These are phyloP conservation scores for Vickermania spadyakhi DNA, from an alignment of 208 protist genomes.

Conservation along the genomic window DNA sequence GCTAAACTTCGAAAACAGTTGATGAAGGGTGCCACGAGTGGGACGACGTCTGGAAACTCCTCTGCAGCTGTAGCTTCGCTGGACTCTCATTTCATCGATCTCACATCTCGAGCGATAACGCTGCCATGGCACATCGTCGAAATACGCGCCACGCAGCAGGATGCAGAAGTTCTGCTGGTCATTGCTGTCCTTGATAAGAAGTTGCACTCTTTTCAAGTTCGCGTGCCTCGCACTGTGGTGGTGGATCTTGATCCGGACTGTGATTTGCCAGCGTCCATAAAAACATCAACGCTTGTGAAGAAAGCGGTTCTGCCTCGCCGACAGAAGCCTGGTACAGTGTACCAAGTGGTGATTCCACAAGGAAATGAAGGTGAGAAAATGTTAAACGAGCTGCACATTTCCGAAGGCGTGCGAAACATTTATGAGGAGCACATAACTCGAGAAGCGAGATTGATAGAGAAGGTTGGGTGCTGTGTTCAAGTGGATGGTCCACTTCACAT, in stretches of 20 bases:
- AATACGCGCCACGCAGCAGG: conserved; percentile 47
- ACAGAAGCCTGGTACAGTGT: conserved; percentile 18
- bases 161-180: conserved; percentile 44
- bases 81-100: conserved; percentile 71
- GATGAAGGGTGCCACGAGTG: conserved; percentile 5
- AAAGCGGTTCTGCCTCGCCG: conserved; percentile 59
- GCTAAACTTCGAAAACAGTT: conserved; percentile 72
- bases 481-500: conserved; percentile 52
- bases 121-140: conserved; percentile 74
- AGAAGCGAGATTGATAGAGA: conserved; percentile 44
- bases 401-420: conserved; percentile 55
- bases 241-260: conserved; percentile 33
- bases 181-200: conserved; percentile 47
- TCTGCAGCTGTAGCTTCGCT: conserved; percentile 4
- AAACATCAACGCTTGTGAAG: conserved; percentile 20
- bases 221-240: conserved; percentile 53
- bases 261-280: not conserved
- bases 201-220: conserved; percentile 59
- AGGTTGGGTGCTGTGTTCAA: conserved; percentile 50
- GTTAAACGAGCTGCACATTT: conserved; percentile 52
- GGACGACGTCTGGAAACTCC: not conserved
- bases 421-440: conserved; percentile 66
- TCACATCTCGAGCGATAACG: conserved; percentile 63
- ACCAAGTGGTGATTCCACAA: conserved; percentile 43
- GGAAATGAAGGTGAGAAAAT: conserved; percentile 46